These are phyloP conservation scores for Hypericum androsaemum DNA, from an alignment of 345 rosid species.

Conservation along the genomic window DNA sequence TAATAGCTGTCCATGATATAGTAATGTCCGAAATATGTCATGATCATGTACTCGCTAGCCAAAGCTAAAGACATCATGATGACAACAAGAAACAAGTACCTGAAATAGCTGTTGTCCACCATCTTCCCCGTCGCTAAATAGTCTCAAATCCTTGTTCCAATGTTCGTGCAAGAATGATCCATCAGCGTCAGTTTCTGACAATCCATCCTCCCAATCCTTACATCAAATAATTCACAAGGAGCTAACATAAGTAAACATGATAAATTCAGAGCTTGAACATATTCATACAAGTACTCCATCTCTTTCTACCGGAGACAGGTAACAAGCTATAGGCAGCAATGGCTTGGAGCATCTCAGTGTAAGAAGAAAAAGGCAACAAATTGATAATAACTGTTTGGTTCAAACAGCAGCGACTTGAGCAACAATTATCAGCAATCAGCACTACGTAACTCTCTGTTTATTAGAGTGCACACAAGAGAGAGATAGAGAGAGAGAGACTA, in stretches of 20 bases:
- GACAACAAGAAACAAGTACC: slow-evolving; percentile 30
- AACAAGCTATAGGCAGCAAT: no score
- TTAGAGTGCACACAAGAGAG: not conserved
- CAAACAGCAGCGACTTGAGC: no score
- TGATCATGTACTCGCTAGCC: not conserved
- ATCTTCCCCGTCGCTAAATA: slow-evolving; percentile 65
- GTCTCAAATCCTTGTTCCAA: slow-evolving; percentile 78
- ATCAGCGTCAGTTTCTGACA: slow-evolving; percentile 75
- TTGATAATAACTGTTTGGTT: no score
- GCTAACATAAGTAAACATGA: not conserved
- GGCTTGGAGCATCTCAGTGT: no score
- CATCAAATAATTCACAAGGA: slow-evolving; percentile 6
- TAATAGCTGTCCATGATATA: slow-evolving; percentile 57
- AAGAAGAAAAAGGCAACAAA: no score
- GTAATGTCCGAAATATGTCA: slow-evolving; percentile 8
- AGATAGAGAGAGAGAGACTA: slow-evolving; percentile 12
- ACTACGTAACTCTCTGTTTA: not conserved
- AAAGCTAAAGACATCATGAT: not conserved
- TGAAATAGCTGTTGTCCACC: slow-evolving; percentile 86
- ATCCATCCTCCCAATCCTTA: slow-evolving; percentile 96
- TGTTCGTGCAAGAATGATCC: slow-evolving; percentile 86
- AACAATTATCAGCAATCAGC: not conserved
- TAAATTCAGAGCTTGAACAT: not conserved
- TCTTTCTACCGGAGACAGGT: no score
- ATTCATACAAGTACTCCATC: not conserved